Evolutionary conservation across 176 grass and related monocot genomes (phyloP).

Genomic region (Puccinellia tenuiflora): DNA sequence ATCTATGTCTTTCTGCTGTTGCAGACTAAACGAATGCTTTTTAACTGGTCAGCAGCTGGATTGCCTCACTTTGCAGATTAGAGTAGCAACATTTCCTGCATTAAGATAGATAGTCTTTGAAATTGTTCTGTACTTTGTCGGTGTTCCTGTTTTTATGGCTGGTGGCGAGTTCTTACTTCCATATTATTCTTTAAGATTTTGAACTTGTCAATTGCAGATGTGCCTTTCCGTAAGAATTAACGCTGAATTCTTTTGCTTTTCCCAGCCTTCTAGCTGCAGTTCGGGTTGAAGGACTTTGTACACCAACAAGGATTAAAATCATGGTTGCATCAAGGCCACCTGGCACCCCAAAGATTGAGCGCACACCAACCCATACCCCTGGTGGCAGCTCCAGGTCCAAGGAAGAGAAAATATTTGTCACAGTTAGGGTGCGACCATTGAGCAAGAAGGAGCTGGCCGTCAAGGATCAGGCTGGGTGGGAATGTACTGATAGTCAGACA

Average conservation of each 20-base stretch:
- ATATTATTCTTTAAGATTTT: neutral
- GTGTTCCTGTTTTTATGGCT: neutral
- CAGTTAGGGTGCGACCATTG: constrained; percentile 75
- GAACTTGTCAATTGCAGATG: neutral
- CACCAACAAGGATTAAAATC: neutral
- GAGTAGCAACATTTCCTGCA: neutral
- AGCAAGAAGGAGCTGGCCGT: constrained; percentile 62
- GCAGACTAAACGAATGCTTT: neutral
- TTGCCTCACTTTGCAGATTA: neutral
- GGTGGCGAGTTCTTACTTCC: neutral
- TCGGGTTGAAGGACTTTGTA: constrained; percentile 5
- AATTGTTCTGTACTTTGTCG: neutral
- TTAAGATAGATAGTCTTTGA: neutral
- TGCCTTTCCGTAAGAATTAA: too few relatives aligned
- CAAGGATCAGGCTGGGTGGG: constrained; percentile 71
- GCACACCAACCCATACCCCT: constrained; percentile 66
- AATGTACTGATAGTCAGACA: constrained; percentile 64
- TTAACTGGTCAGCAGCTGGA: neutral
- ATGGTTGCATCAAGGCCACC: constrained; percentile 57
- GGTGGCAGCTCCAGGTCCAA: constrained; percentile 68
- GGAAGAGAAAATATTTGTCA: constrained; percentile 99
- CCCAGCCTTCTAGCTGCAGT: neutral
- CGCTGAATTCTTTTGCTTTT: too few relatives aligned
- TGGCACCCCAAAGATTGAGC: constrained; percentile 73
- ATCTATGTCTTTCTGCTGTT: neutral